phyloP scores from a whole-genome alignment of 139 green algal genomes.

The Micractinium sp. region DNA sequence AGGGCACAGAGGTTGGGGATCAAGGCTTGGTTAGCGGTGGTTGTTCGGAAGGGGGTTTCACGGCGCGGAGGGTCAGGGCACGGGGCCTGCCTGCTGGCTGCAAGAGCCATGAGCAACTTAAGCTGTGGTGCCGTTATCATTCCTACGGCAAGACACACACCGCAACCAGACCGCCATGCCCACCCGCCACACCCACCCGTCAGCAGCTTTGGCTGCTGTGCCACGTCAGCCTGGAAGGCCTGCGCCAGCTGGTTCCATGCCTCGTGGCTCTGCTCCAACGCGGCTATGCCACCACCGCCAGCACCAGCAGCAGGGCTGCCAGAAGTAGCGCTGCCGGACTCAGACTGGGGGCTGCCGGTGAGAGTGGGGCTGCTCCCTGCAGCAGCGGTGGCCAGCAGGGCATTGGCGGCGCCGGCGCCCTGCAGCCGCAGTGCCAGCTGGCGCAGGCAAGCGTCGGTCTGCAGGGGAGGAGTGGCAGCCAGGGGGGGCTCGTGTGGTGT shows the following conservation, averaged over 20 bases:
- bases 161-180: no score
- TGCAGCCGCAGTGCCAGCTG: constrained; percentile 40
- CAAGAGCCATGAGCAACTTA: no score
- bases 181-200: not conserved
- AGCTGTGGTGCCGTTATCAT: no score
- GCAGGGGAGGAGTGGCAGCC: not conserved
- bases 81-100: no score
- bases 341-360: not conserved
- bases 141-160: no score
- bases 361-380: not conserved
- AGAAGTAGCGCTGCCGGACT: not conserved
- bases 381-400: not conserved
- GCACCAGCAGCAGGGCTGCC: not conserved
- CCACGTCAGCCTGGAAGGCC: constrained; percentile 54
- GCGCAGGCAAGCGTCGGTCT: constrained; percentile 72
- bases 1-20: not conserved
- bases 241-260: constrained; percentile 36
- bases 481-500: not conserved
- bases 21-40: no score
- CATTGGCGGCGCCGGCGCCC: not conserved
- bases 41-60: not conserved
- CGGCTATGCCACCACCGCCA: not conserved
- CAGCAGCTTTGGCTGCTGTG: constrained; percentile 58
- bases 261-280: constrained; percentile 41
- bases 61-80: not conserved